Conservation (phyloP, 768 basidiomycete genomes). For the Favolaschia claudopus region DNA sequence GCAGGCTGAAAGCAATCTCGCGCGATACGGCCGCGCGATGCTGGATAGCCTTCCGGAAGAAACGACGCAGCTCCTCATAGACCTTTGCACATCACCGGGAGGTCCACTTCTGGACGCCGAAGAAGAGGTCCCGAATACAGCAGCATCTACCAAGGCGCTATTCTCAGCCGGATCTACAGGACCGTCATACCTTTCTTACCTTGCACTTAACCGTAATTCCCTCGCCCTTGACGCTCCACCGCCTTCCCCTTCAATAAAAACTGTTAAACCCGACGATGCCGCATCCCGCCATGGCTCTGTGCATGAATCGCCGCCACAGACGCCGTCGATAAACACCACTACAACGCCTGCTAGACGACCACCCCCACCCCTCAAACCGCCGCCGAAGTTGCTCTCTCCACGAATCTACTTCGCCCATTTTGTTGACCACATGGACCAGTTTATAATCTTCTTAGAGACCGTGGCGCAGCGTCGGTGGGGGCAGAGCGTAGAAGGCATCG, state of each 20-base stretch:
- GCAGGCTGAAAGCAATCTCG: conserved; percentile 86
- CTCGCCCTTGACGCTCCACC: conserved; percentile 46
- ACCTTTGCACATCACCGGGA: conserved; percentile 84
- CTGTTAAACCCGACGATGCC: conserved; percentile 46
- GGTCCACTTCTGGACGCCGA: conserved; percentile 51
- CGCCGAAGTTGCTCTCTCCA: conserved; percentile 74
- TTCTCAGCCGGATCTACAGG: conserved; percentile 39
- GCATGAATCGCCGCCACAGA: conserved; percentile 43
- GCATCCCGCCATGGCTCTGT: conserved; percentile 47
- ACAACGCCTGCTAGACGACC: conserved; percentile 21
- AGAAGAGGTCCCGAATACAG: conserved; percentile 43
- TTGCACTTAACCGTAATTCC: conserved; percentile 73
- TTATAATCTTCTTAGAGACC: conserved; percentile 88
- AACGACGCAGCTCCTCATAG: conserved; percentile 90
- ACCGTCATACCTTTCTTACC: conserved; percentile 82
- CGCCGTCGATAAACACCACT: conserved; percentile 41
- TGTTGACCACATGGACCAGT: conserved; percentile 85
- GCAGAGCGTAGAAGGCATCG: conserved; percentile 62
- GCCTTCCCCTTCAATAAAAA: conserved; percentile 56
- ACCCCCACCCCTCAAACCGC: conserved; percentile 37
- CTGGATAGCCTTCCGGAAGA: conserved; percentile 84
- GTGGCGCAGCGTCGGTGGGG: conserved; percentile 84
- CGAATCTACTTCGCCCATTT: conserved; percentile 93
- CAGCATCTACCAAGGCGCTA: conserved; percentile 32
- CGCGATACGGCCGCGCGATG: conserved; percentile 88